Evolutionary conservation across 495 filamentous ascomycete species (phyloP), one percentile per base, ranked within the genome.

Genomic region (Hypomontagnella submonticulosa): DNA sequence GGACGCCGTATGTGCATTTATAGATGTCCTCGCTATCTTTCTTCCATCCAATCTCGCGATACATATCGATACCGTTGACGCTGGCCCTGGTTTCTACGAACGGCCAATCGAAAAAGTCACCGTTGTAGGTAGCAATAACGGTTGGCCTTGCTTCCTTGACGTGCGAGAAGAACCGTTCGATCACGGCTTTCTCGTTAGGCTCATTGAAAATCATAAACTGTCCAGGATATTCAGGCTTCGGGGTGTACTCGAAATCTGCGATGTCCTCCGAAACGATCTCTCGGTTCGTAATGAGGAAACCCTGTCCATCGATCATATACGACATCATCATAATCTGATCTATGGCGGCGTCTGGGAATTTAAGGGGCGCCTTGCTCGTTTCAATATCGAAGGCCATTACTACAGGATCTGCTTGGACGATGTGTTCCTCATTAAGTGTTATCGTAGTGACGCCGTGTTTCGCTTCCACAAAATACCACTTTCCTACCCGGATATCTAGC

Each of bases 251-350:
- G 71, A 99, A 99, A 75, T 99, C 96, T 42, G 89, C 81, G 66
- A 99, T 99, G 73, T 99, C 93, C 74, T 98, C 93, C 0, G 96
- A 97, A 9, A 99, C 92, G 57, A 99, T 96, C 76, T 98, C 94
- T 63, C 96, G 87, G 74, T 99, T 99, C 4, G 96, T 99, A 73
- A 99, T 97, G 4, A 99, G 79, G 73, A 99, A 98, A 11, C 95
- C 95, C 77, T 97, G 94, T 0, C 96, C 95, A 70, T 99, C 95
- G 65, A 99, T 98, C 95, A 99, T 99, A 79, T 98, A 99, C 12
- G 96, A 98, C 68, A 99, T 96, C 95, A 99, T 99, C 94, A 99
- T 99, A 67, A 99, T 89, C 76, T 97, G 95, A 78, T 99, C 95
- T 65, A 97, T 88, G 1, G 91, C 83, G 0, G 95, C 89, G 73